Conservation (phyloP, 768 basidiomycete genomes). For the Hortiboletus flavorubellus region DNA sequence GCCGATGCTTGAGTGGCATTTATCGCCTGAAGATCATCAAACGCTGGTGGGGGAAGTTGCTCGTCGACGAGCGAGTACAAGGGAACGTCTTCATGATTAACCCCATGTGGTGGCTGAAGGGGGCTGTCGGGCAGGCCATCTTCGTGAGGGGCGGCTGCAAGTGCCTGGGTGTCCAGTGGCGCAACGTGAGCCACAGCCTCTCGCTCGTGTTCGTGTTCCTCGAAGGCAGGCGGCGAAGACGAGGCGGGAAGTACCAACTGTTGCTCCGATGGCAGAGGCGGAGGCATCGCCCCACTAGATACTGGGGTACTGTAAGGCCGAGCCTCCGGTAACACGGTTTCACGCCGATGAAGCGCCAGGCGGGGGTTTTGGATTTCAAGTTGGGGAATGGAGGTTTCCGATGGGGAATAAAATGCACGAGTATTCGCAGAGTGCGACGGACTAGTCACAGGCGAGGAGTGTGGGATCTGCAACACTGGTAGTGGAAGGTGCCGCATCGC, state of each 20-base stretch:
- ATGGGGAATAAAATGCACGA: neutral
- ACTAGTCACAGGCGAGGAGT: neutral
- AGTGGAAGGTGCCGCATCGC: neutral
- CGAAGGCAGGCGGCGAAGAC: constrained; percentile 6
- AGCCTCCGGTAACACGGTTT: neutral
- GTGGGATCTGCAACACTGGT: neutral
- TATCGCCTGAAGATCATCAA: constrained; percentile 14
- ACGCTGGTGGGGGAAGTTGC: constrained; percentile 23
- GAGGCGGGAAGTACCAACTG: neutral
- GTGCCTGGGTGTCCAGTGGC: neutral
- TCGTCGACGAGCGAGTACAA: constrained; percentile 25
- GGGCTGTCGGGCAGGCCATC: neutral
- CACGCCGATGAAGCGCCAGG: neutral
- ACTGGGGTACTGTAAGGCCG: neutral
- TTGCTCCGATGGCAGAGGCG: neutral
- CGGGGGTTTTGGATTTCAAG: neutral
- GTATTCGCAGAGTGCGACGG: neutral
- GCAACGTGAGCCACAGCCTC: neutral
- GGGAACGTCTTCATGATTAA: constrained; percentile 19
- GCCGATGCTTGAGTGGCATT: neutral
- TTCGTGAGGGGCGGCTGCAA: neutral
- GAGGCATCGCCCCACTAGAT: neutral
- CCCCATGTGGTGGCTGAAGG: neutral
- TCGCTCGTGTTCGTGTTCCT: neutral
- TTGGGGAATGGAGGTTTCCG: neutral